Evolutionary conservation across 805 yeast species (phyloP).

Genomic region (Maudiozyma barnettii): DNA sequence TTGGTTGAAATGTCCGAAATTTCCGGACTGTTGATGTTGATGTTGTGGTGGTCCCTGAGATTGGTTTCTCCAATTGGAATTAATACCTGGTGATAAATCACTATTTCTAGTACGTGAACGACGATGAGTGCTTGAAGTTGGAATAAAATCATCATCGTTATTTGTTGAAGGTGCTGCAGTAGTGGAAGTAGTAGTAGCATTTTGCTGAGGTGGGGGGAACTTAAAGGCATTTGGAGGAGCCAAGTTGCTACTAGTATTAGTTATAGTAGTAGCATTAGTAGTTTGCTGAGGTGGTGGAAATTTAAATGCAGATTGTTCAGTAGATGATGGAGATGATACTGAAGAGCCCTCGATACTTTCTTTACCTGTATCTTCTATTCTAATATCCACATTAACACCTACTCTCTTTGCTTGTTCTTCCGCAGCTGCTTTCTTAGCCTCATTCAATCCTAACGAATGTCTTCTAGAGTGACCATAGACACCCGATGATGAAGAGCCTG

Average conservation of each 20-base stretch:
- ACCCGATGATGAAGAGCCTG: conserved; percentile 37
- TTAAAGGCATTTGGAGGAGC: conserved; percentile 46
- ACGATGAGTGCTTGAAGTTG: conserved; percentile 23
- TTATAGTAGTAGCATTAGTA: not conserved
- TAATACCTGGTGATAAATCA: conserved; percentile 32
- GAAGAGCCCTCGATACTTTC: not conserved
- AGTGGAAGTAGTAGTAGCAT: no score
- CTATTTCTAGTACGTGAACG: conserved; percentile 23
- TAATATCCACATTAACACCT: conserved; percentile 5
- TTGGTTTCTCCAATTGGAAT: conserved; percentile 53
- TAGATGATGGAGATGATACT: conserved; percentile 1
- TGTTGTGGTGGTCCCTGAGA: conserved; percentile 28
- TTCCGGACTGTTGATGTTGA: conserved; percentile 17
- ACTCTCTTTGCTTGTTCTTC: conserved; percentile 68
- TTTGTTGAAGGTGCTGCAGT: conserved; percentile 1
- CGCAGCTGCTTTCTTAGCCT: conserved; percentile 96
- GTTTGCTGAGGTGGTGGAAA: conserved; percentile 23
- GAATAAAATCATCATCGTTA: conserved; percentile 23
- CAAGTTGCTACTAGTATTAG: conserved; percentile 7
- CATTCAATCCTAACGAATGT: conserved; percentile 83
- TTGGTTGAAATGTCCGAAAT: not conserved
- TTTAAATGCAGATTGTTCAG: conserved; percentile 17
- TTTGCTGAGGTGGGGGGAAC: conserved; percentile 48
- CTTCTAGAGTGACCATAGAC: conserved; percentile 75
- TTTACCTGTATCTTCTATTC: conserved; percentile 11